phyloP scores from a whole-genome alignment of 176 grass and related monocot genomes.

The Coix lacrymajobi region DNA sequence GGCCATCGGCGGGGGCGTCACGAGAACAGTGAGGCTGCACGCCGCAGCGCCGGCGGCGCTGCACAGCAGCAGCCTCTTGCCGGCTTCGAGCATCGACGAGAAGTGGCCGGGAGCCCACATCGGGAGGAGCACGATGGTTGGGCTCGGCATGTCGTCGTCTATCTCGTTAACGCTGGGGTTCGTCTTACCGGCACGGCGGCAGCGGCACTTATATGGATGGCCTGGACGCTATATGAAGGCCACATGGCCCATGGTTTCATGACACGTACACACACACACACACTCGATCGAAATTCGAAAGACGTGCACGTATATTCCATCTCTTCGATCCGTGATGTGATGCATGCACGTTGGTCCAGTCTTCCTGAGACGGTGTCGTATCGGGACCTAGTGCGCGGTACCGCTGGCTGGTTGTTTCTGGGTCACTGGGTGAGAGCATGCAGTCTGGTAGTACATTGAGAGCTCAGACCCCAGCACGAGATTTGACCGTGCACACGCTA shows the following conservation, averaged over 20 bases:
- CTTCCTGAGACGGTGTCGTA: no score
- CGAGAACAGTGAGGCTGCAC: slow-evolving; percentile 1
- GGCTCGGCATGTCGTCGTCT: background rate
- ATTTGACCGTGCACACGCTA: no score
- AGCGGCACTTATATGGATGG: no score
- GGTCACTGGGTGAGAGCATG: no score
- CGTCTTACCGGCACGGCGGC: background rate
- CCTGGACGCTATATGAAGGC: background rate
- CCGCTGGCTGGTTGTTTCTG: no score
- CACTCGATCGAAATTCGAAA: no score
- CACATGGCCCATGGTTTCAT: no score
- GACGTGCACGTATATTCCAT: background rate
- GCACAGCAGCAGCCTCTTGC: slow-evolving; percentile 16
- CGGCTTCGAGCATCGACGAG: slow-evolving; percentile 26
- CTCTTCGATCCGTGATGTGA: background rate
- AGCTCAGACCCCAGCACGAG: no score
- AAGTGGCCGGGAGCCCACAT: slow-evolving; percentile 25
- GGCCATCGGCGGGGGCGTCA: background rate
- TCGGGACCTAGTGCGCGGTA: no score
- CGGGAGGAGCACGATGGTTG: slow-evolving; percentile 16
- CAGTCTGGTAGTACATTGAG: no score
- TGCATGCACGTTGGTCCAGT: background rate
- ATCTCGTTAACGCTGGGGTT: background rate
- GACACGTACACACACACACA: no score
- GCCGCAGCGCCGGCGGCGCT: background rate